Base-by-base conservation (phyloP, 768 basidiomycete species). In the Tulasnella sp. region DNA sequence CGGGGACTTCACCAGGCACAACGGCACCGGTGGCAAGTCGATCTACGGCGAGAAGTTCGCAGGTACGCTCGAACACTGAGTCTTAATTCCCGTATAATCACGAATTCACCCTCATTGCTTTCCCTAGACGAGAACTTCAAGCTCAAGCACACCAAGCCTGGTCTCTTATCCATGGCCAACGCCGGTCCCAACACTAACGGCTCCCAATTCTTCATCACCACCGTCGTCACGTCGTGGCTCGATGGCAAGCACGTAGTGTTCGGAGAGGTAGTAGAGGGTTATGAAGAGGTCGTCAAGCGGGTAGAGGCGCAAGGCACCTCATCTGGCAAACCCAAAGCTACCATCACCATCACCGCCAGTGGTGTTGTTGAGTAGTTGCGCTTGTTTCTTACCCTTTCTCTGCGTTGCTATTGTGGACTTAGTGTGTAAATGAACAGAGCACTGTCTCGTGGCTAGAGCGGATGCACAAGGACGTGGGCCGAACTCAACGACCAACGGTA, bases 81-180 rank as follows among this genome's bases (percentile, higher is more conserved):
- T 0, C 13, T 39, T 55, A 0, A 18, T 20, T 40, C 13, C 35
- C 46, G 1, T 16, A 23, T 69, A 37, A 69, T 51, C 46, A 9
- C 37, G 0, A 10, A 46, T 29, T n/a, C 5, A 26, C 57, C 39
- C 55, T 72, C 44, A 23, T 9, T 51, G 23, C 51, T n/a, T 51
- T 32, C 42, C 29, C 46, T 40, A 86, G 86, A 86, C 80, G 86
- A 86, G 81, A 85, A 83, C 82, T 86, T 87, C 80, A 77, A 82
- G 32, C 29, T 85, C 44, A 82, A 81, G 77, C 86, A 87, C 80
- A 81, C 83, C 82, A 84, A 83, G 74, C 82, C 84, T 6, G 86
- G 86, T 44, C 80, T 86, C 26, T 84, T 89, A 72, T 88, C 88
- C 42, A 87, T 86, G 84, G 88, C 88, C 51, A 89, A 88, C 82